phyloP scores from a whole-genome alignment of 352 stramenopile genomes.

The Salisapilia sapeloensis region DNA sequence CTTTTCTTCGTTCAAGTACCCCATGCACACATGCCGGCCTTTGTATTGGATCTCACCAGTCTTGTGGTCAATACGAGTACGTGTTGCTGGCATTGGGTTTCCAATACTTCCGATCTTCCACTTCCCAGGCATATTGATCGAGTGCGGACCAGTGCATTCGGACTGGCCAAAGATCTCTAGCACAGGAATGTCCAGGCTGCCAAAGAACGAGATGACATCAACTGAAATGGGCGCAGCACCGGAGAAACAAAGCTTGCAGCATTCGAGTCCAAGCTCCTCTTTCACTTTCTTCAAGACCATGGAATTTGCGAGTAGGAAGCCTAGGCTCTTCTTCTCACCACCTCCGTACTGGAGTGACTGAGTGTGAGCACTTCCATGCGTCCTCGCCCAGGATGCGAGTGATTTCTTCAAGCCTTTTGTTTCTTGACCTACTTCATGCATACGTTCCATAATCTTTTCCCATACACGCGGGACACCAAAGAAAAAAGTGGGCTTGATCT shows the following conservation, averaged over 20 bases:
- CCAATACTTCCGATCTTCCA: constrained; percentile 82
- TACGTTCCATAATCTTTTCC: constrained; percentile 78
- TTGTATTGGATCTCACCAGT: constrained; percentile 48
- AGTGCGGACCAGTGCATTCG: constrained; percentile 79
- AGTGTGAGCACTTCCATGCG: constrained; percentile 29
- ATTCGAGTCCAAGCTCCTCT: constrained; percentile 56
- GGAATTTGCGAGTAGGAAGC: constrained; percentile 68
- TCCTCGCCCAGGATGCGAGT: constrained; percentile 73
- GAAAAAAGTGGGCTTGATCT: constrained; percentile 55
- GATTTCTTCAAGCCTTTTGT: constrained; percentile 75
- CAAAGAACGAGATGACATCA: constrained; percentile 75
- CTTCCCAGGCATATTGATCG: constrained; percentile 40
- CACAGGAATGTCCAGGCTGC: constrained; percentile 86
- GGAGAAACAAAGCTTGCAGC: constrained; percentile 70
- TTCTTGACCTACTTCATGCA: constrained; percentile 28
- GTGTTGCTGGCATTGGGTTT: constrained; percentile 29
- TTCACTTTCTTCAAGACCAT: constrained; percentile 75
- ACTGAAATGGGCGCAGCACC: constrained; percentile 50
- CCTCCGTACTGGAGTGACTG: constrained; percentile 50
- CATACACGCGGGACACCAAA: constrained; percentile 76
- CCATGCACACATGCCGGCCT: constrained; percentile 57
- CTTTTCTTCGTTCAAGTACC: constrained; percentile 41
- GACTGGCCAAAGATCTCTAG: constrained; percentile 86
- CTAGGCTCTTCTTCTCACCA: constrained; percentile 24
- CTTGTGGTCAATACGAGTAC: constrained; percentile 23